Evolutionary conservation across 345 rosid genomes (phyloP).

Genomic region (Lepidium sativum): DNA sequence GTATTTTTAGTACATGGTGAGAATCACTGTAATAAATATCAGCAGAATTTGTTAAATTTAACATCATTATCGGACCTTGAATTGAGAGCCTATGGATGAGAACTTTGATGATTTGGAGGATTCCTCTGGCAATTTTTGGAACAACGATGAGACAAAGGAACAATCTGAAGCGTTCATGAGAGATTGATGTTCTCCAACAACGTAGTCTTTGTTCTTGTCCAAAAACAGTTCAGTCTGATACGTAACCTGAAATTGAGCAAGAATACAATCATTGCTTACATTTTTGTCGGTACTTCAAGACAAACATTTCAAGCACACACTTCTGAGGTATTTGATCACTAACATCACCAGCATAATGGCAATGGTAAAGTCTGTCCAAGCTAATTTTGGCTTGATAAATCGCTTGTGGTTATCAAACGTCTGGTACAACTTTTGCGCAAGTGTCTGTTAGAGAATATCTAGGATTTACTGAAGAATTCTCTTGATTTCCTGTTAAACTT

Average conservation of each 20-base stretch:
- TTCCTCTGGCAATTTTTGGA: conserved; percentile 71
- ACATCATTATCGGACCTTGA: conserved; percentile 52
- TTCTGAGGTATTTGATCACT: conserved; percentile 29
- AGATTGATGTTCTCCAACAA: conserved; percentile 89
- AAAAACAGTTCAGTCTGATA: conserved; percentile 90
- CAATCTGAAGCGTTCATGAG: conserved; percentile 71
- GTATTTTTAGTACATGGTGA: conserved; percentile 28
- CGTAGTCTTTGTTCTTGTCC: conserved; percentile 96
- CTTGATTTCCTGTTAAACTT: no score
- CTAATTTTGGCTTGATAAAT: conserved; percentile 85
- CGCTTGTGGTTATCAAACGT: conserved; percentile 79
- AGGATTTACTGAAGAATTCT: no score
- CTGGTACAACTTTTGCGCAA: conserved; percentile 92
- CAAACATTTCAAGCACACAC: not conserved
- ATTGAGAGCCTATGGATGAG: conserved; percentile 91
- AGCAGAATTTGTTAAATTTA: not conserved
- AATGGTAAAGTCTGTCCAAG: conserved; percentile 90
- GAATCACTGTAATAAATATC: not conserved
- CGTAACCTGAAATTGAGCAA: conserved; percentile 53
- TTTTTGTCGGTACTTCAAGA: not conserved
- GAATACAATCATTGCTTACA: not conserved
- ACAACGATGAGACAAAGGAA: conserved; percentile 74
- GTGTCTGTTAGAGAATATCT: no score
- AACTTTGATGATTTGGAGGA: conserved; percentile 83
- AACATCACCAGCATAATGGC: conserved; percentile 98